Evolutionary conservation across 2,329 filamentous ascomycete genomes (phyloP).

Genomic region (Alternaria sp.): DNA sequence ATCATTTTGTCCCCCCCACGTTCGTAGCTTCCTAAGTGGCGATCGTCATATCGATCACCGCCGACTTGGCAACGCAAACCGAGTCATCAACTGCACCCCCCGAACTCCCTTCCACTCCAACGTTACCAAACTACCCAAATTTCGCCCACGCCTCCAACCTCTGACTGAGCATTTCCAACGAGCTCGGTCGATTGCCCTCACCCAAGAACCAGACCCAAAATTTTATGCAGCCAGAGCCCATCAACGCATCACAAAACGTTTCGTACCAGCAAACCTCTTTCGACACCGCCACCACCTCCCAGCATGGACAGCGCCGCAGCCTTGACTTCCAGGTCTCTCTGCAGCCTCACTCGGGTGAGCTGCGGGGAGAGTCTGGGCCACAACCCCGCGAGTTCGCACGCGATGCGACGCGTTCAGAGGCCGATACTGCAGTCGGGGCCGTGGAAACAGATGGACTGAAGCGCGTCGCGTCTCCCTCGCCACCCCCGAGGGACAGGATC

Average conservation of each 20-base stretch:
- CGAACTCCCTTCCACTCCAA: conserved; percentile 11
- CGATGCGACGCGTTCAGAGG: conserved; percentile 30
- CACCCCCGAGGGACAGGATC: conserved; percentile 56
- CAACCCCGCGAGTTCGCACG: conserved; percentile 20
- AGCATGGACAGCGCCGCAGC: conserved; percentile 64
- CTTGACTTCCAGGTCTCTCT: conserved; percentile 54
- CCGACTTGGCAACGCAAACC: conserved; percentile 17
- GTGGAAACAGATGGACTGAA: conserved; percentile 40
- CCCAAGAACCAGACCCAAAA: conserved; percentile 43
- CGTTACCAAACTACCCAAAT: conserved; percentile 19
- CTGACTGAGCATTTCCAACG: conserved; percentile 49
- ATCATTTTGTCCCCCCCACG: conserved; percentile 13
- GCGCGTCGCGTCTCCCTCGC: conserved; percentile 17
- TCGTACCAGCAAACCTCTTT: conserved; percentile 48
- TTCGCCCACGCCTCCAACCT: conserved; percentile 26
- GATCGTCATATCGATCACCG: conserved; percentile 18
- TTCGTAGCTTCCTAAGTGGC: conserved; percentile 15
- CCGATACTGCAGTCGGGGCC: conserved; percentile 12
- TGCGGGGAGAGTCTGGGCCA: conserved; percentile 35
- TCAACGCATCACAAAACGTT: conserved; percentile 57
- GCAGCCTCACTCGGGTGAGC: conserved; percentile 46
- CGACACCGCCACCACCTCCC: conserved; percentile 52
- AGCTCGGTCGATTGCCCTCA: conserved; percentile 61
- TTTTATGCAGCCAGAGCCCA: conserved; percentile 72
- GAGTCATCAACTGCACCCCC: conserved; percentile 18